phyloP scores from a whole-genome alignment of 495 filamentous ascomycete species.

The Hyaloscypha finlandica region DNA sequence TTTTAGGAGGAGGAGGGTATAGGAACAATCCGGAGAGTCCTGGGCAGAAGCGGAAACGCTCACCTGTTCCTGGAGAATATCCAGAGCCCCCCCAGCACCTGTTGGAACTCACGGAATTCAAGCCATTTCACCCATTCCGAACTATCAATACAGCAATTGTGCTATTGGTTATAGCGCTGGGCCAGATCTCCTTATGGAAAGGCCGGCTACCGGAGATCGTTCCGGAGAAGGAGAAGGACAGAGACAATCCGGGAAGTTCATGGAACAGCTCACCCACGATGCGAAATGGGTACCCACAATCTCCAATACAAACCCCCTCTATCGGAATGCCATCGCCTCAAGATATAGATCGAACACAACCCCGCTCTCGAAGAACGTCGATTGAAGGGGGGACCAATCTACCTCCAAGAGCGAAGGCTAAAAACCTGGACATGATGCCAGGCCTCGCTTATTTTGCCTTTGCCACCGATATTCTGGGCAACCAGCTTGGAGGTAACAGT shows the following conservation, averaged over 20 bases:
- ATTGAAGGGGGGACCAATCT: constrained; percentile 12
- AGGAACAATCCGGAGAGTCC: constrained; percentile 35
- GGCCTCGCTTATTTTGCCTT: constrained; percentile 86
- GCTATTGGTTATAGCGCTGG: constrained; percentile 80
- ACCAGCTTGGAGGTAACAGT: constrained; percentile 72
- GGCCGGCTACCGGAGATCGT: constrained; percentile 61
- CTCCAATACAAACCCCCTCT: constrained; percentile 52
- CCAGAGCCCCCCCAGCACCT: constrained; percentile 27
- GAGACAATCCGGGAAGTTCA: constrained; percentile 33
- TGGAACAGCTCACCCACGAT: constrained; percentile 48
- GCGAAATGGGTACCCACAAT: constrained; percentile 50
- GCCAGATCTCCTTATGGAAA: constrained; percentile 74
- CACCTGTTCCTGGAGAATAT: constrained; percentile 42
- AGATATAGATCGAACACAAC: constrained; percentile 38
- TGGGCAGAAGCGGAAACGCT: constrained; percentile 62
- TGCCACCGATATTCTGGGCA: constrained; percentile 85
- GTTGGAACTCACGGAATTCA: constrained; percentile 20
- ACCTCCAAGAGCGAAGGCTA: constrained; percentile 26
- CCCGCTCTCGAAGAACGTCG: constrained; percentile 27
- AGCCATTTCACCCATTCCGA: constrained; percentile 50
- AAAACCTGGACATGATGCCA: constrained; percentile 86
- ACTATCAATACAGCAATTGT: constrained; percentile 75
- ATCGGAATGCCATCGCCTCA: constrained; percentile 48
- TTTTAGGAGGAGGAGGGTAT: constrained; percentile 29
- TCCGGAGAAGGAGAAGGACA: constrained; percentile 2